Percentiles rank a stretch among this genome's conserved stretches.
phyloP scores from a whole-genome alignment of 805 yeast species.

The Cyberlindnera mississippiensis region DNA sequence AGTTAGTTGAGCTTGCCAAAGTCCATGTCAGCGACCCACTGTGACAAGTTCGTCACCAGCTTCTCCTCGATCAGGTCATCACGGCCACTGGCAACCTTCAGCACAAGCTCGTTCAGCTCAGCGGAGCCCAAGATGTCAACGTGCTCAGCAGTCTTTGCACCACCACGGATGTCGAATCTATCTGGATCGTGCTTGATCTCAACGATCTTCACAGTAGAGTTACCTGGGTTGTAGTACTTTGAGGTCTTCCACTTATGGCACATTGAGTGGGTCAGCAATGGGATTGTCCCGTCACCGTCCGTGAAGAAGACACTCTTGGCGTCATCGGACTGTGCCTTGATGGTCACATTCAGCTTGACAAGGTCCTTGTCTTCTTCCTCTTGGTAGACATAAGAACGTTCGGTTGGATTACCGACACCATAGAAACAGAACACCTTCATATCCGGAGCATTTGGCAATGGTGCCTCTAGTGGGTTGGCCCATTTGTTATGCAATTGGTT shows the following conservation, averaged over 20 bases:
- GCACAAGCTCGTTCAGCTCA: slow-evolving; percentile 79
- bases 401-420: slow-evolving; percentile 97
- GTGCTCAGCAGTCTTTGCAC: slow-evolving; percentile 96
- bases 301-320: slow-evolving; percentile 70
- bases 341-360: slow-evolving; percentile 61
- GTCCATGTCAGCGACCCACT: slow-evolving; percentile 45
- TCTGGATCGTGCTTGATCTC: slow-evolving; percentile 95
- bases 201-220: slow-evolving; percentile 67
- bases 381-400: slow-evolving; percentile 82
- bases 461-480: slow-evolving; percentile 92
- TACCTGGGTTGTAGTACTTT: slow-evolving; percentile 77
- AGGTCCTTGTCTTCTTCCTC: slow-evolving; percentile 55
- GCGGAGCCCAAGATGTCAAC: slow-evolving; percentile 95
- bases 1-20: slow-evolving; percentile 17
- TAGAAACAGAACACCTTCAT: slow-evolving; percentile 85
- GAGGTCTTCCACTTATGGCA: slow-evolving; percentile 86
- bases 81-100: slow-evolving; percentile 77
- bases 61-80: slow-evolving; percentile 65
- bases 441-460: slow-evolving; percentile 91
- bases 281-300: slow-evolving; percentile 96
- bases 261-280: slow-evolving; percentile 80
- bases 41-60: slow-evolving; percentile 52
- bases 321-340: slow-evolving; percentile 56
- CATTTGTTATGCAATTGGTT: slow-evolving; percentile 75
- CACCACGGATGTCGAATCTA: slow-evolving; percentile 91